Base-by-base conservation (phyloP, 2,329 filamentous ascomycete genomes). In the Zymoseptoria crescenta region DNA sequence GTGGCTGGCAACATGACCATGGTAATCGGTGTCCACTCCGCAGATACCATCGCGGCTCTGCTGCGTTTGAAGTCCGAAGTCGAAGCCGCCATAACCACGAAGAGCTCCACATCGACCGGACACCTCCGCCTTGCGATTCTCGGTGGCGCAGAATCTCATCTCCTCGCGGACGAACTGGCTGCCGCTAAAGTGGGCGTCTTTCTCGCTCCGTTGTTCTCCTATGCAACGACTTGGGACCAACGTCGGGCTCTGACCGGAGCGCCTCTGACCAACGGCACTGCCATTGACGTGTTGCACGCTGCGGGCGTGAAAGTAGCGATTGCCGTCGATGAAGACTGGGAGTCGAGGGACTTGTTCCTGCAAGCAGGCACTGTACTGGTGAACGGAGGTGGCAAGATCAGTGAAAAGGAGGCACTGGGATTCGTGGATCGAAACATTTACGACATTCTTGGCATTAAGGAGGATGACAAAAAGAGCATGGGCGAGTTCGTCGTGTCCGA, bases 241-340 rank as follows among this genome's bases (percentile, higher is more conserved):
- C 80, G 83, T 0, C 81, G 85, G 1, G 80, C 83, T 0, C 74
- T 88, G 9, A 80, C 83, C 0, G 86, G 86, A 1, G 85, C 85
- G 4, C 86, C 86, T 1, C 76, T 88, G 0, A 86, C 84, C 0
- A 86, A 87, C 65, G 84, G 84, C 27, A 87, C 85, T 0, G 79
- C 79, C 0, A 74, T 86, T 4, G 83, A 87, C 61, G 70, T 67
- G 10, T 77, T 88, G 1, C 64, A 85, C 0, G 78, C 79, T 7
- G 84, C 84, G 0, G 85, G 84, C 1, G 85, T 87, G 0, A 68
- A 74, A 2, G 76, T 81, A 0, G 85, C 79, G 0, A 78, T 87
- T 24, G 82, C 84, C 0, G 76, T 85, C 4, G 76, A 80, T 49
- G 83, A 87, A 68, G 83, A 86, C 64, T 87, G 82, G 83, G 68